Conservation (phyloP, 345 rosid genomes). For the Brassica rapa region DNA sequence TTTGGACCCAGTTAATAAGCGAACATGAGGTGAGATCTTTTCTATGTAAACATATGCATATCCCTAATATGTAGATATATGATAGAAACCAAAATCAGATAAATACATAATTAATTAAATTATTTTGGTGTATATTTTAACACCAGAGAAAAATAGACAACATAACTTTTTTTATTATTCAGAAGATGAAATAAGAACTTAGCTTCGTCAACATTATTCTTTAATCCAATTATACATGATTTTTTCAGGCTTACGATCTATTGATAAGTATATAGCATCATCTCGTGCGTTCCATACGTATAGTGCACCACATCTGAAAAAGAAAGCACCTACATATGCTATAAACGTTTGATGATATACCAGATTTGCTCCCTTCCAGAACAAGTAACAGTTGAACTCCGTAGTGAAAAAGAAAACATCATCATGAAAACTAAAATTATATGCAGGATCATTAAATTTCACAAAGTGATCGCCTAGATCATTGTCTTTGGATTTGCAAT, state of each 20-base stretch:
- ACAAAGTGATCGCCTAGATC: background rate
- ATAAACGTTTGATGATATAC: background rate
- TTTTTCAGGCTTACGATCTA: background rate
- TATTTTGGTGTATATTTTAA: background rate
- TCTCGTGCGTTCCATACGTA: background rate
- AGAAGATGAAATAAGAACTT: background rate
- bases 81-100: background rate
- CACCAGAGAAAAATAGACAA: background rate
- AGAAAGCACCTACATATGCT: background rate
- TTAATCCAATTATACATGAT: conserved; percentile 8
- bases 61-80: background rate
- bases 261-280: conserved; percentile 4
- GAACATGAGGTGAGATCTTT: background rate
- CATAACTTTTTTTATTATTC: background rate
- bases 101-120: background rate
- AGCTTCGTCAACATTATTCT: background rate
- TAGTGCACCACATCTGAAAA: background rate
- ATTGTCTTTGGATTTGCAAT: background rate
- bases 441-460: too few species aligned
- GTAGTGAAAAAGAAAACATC: background rate
- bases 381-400: background rate
- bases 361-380: background rate
- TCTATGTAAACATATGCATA: background rate
- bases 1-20: background rate
- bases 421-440: background rate